Base-by-base conservation (phyloP, 129 eudicot species). In the Tagetes erecta region DNA sequence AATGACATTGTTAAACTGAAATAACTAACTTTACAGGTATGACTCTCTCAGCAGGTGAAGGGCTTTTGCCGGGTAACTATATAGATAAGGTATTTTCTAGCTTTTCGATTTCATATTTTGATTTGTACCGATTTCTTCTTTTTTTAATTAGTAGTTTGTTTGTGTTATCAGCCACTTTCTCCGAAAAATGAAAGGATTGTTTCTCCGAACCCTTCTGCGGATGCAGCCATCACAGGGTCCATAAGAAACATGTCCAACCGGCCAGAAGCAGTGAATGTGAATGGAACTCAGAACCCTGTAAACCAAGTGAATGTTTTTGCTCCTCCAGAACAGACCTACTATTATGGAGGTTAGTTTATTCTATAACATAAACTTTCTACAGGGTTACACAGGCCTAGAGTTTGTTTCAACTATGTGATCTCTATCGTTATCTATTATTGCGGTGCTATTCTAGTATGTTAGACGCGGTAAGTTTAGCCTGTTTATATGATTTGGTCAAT, bases 151-250 rank as follows among this genome's bases (percentile, higher is more conserved):
- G 45, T 67, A 31, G 39, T 83, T 70, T 12, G 41, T 67, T 67
- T 79, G 77, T 77, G 46, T 78, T 60, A 75, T 65, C 95, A 93
- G 98, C 87, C 91, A 40, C 76, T 76, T 75, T 76, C 96, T 52
- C 91, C 96, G 60, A 94, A 93, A 74, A 87, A 83, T 72, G 98
- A 90, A 82, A 86, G 87, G 91, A 83, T 90, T 62, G 87, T 78
- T 73, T 70, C 91, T 72, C 82, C 84, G 20, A 88, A 84, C 81
- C 87, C 91, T 73, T 74, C 88, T 77, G 83, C 85, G 9, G 94
- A 86, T 86, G 79, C 91, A 64, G 81, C 85, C 73, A 81, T 84
- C 65, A 33, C 84, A 50, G 89, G 91, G 71, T 81, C 97, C 66
- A 40, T 86, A 67, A 83, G 87, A 55, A 80, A 79, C 70, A 52